phyloP scores from a whole-genome alignment of 495 filamentous ascomycete genomes.

The Neurospora cerealis region DNA sequence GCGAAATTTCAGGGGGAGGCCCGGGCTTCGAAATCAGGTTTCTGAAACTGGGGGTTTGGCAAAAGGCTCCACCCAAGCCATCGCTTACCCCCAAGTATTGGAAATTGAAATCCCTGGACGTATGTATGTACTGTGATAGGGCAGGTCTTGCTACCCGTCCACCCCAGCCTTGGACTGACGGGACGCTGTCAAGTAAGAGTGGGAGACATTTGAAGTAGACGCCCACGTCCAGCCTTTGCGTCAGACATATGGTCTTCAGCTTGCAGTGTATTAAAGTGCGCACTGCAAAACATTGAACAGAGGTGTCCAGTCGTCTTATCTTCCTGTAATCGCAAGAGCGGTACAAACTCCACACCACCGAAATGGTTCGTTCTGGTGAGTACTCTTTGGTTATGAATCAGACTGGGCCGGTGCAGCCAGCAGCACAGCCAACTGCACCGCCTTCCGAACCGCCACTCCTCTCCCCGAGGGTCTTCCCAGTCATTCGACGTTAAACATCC shows the following conservation, averaged over 20 bases:
- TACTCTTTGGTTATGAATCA: constrained; percentile 21
- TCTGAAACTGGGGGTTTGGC: not conserved
- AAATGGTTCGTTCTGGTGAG: not conserved
- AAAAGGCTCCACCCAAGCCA: no score
- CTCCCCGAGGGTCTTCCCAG: constrained; percentile 31
- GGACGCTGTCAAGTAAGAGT: not conserved
- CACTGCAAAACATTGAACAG: not conserved
- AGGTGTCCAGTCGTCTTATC: not conserved
- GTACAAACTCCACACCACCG: not conserved
- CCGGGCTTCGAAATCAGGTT: not conserved
- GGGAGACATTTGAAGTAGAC: not conserved
- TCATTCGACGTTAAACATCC: not conserved
- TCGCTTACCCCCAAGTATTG: no score
- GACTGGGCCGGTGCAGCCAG: constrained; percentile 41
- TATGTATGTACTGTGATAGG: not conserved
- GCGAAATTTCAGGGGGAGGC: not conserved
- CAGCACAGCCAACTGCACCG: constrained; percentile 19
- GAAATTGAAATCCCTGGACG: not conserved
- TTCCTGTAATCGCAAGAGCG: not conserved
- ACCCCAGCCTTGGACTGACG: not conserved
- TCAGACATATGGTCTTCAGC: not conserved
- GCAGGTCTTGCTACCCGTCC: not conserved
- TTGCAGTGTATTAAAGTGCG: not conserved
- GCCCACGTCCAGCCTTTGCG: not conserved
- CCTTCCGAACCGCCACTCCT: constrained; percentile 8